Evolutionary conservation across 306 rosid genomes (phyloP), one percentile per base, ranked within the genome.

Genomic region (Sicyos baderoa): DNA sequence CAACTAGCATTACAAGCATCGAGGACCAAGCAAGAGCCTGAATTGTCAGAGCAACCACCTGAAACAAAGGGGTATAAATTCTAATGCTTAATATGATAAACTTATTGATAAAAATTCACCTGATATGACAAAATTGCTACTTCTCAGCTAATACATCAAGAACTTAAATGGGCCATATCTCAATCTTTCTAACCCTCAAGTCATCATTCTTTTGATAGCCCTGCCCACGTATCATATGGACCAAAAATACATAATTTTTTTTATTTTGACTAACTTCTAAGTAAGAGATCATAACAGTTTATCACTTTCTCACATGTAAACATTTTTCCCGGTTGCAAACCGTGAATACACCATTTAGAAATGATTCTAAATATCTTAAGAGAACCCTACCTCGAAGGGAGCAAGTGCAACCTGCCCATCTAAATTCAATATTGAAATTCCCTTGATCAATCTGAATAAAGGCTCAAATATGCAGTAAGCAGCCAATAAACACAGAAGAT

Each of bases 311-410:
- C 12, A n/a, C 70, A 44, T 6, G 25, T 17, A 64, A 5, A 44
- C n/a, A 44, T 12, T 4, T 40, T 35, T 35, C 9, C 25, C 21
- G 17, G 21, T 55, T 55, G 54, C 54, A 50, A 50, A 50, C 54
- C 29, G 29, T 1, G 29, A 25, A 25, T 25, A 10, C 22, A 37
- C 4, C 5, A 37, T 2, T 5, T 37, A 0, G 44, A 37, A 37
- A 37, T 25, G 29, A 25, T 25, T 25, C 29, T 25, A 25, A 25
- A 25, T 65, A 3, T 65, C 37, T 22, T 11, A 22, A 65, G 71
- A 25, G 64, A 65, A 72, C 81, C 82, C 74, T 64, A 90, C 99
- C 97, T 93, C 99, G 75, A 86, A 93, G 35, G 99, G 99, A 54
- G 94, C 90, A 78, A 93, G 86, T 53, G 73, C 80, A 77, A 74